A percentile compares a stretch with the other conserved stretches of the same genome.
Evolutionary conservation across 1,284 basidiomycete species (phyloP).

Genomic region (Ceratorhiza oryzae-sativae): DNA sequence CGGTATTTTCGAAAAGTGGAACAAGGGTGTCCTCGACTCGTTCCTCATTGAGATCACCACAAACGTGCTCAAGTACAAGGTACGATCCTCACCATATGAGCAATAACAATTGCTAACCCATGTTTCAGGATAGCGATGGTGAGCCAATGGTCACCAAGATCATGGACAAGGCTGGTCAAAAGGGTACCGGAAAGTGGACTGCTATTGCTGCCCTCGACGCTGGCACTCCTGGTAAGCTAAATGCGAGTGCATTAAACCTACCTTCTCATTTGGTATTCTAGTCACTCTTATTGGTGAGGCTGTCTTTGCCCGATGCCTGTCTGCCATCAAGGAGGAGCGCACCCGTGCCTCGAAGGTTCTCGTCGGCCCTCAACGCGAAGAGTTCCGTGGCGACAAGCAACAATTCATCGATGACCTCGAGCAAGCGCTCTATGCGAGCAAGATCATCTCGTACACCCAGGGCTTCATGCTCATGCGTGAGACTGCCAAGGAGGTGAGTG

Average conservation of each 20-base stretch:
- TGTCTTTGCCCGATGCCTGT: constrained; percentile 98
- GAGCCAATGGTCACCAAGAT: constrained; percentile 92
- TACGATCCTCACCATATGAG: not conserved
- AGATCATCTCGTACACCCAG: constrained; percentile 99
- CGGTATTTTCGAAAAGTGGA: constrained; percentile 90
- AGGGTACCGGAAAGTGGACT: constrained; percentile 99
- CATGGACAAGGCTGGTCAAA: constrained; percentile 95
- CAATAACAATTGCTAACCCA: not conserved
- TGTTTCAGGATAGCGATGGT: constrained; percentile 80
- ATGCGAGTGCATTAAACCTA: not conserved
- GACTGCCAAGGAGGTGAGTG: constrained; percentile 89
- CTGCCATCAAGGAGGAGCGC: constrained; percentile 98
- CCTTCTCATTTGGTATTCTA: constrained; percentile 48
- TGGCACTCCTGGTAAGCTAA: constrained; percentile 76
- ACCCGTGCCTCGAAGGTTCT: constrained; percentile 90
- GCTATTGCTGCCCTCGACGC: constrained; percentile 97
- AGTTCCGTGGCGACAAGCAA: constrained; percentile 98
- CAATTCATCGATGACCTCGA: constrained; percentile 99
- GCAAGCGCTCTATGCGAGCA: constrained; percentile 98
- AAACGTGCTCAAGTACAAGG: constrained; percentile 92
- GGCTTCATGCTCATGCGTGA: constrained; percentile 99
- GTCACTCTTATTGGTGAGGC: constrained; percentile 99
- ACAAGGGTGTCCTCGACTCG: constrained; percentile 95
- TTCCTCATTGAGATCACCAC: constrained; percentile 99
- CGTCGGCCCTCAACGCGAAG: constrained; percentile 86